Percentiles rank a stretch among this genome's conserved stretches.
These are phyloP conservation scores for Posidonia oceanica DNA, from an alignment of 116 monocot genomes.

Conservation along the genomic window DNA sequence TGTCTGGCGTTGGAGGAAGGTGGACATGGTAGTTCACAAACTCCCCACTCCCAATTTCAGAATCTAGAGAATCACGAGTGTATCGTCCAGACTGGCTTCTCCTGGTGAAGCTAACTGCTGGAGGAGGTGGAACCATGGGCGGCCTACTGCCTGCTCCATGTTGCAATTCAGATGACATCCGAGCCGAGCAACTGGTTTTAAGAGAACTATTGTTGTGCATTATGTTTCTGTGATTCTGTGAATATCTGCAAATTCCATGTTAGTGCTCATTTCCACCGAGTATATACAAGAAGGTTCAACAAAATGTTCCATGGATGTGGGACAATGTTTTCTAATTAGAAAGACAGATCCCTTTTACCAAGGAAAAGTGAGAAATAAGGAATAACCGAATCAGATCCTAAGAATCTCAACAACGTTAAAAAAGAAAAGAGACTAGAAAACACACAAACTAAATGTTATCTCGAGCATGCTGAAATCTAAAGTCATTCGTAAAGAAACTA, in stretches of 20 bases:
- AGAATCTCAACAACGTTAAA: background rate
- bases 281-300: background rate
- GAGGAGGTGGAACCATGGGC: slow-evolving; percentile 14
- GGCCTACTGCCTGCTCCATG: background rate
- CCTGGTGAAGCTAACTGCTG: slow-evolving; percentile 30
- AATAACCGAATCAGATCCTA: background rate
- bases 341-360: background rate
- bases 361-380: background rate
- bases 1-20: slow-evolving; percentile 64
- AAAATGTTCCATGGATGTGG: background rate
- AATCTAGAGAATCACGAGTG: slow-evolving; percentile 43
- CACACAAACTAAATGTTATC: background rate
- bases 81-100: slow-evolving; percentile 43
- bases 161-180: background rate
- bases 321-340: background rate
- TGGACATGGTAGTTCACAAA: slow-evolving; percentile 48
- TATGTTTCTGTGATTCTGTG: background rate
- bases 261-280: background rate
- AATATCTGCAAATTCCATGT: background rate
- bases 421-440: background rate
- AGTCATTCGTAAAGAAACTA: no score
- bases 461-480: background rate
- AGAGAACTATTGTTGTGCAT: slow-evolving; percentile 5
- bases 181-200: slow-evolving; percentile 7
- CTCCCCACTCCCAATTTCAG: slow-evolving; percentile 29